phyloP scores from a whole-genome alignment of 257 asterid species.

The Primulina huaijiensis region DNA sequence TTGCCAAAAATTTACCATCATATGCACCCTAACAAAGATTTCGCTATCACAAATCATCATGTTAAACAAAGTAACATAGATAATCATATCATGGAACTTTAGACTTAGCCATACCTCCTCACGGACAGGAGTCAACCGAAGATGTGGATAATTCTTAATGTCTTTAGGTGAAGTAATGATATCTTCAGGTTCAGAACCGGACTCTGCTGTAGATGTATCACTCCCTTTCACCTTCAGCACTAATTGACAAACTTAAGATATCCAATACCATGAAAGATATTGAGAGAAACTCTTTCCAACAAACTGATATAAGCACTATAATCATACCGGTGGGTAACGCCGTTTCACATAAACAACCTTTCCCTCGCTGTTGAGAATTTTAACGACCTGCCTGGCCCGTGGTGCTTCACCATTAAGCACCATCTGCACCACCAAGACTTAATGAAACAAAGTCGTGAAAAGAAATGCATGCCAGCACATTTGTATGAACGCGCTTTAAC shows the following conservation, averaged over 20 bases:
- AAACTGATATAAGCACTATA: conserved; percentile 11
- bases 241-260: conserved; percentile 23
- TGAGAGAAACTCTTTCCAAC: conserved; percentile 6
- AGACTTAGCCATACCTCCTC: conserved; percentile 68
- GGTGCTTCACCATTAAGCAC: conserved; percentile 78
- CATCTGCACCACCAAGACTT: conserved; percentile 51
- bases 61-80: conserved; percentile 3
- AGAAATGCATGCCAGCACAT: not conserved
- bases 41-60: not conserved
- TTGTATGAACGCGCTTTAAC: not conserved
- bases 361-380: conserved; percentile 91
- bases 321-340: conserved; percentile 59
- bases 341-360: conserved; percentile 96
- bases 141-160: conserved; percentile 74
- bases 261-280: conserved; percentile 16
- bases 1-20: too few relatives aligned
- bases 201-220: conserved; percentile 96
- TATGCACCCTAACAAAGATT: too few relatives aligned
- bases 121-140: conserved; percentile 94
- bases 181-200: conserved; percentile 99
- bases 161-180: conserved; percentile 93
- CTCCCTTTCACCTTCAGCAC: conserved; percentile 71
- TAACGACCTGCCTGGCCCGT: conserved; percentile 82
- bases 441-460: conserved; percentile 9
- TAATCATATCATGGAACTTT: conserved; percentile 8